Base-by-base conservation (phyloP, 768 basidiomycete species). In the Collybia sordida region DNA sequence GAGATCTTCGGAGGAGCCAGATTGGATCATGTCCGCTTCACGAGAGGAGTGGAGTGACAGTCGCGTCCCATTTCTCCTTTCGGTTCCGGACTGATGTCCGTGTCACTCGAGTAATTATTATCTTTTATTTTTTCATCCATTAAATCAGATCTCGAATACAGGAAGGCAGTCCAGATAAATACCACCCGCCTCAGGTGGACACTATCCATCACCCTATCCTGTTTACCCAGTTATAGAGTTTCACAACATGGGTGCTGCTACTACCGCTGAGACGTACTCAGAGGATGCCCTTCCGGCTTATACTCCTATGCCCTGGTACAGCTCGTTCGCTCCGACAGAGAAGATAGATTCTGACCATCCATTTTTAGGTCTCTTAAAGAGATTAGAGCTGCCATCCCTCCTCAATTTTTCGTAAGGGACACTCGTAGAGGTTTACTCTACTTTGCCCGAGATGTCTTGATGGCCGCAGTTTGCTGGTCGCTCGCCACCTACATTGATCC, bases 341-440 rank as follows among this genome's bases (percentile, higher is more conserved):
- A 31, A 27, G 66, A 52, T 37, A 9, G 6, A n/a, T n/a, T 34
- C 31, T 17, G 3, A n/a, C n/a, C 9, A 22, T 31, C n/a, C 9
- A 6, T 19, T 36, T 12, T 22, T 15, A 79, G 77, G 75, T 68
- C 75, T 43, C 64, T 80, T 35, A 72, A 73, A 47, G 75, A 80
- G 49, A 79, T 81, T 45, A 71, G 76, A 17, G 71, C 65, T 35
- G 77, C 75, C 12, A 79, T 81, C 28, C 80, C 80, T 0, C 45
- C 73, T 9, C 66, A 69, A 34, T 65, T 71, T 41, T 80, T 80
- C 55, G 61, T 70, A 9, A 68, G 76, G n/a, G 65, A 73, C 52
- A 75, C 76, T 1, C 40, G 47, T 4, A 67, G 65, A 45, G 74
- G 77, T 9, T 52, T 79, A 4, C 53, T 66, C 14, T 79, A 73